phyloP scores from a whole-genome alignment of 495 filamentous ascomycete species.

The Penicillium angulare region DNA sequence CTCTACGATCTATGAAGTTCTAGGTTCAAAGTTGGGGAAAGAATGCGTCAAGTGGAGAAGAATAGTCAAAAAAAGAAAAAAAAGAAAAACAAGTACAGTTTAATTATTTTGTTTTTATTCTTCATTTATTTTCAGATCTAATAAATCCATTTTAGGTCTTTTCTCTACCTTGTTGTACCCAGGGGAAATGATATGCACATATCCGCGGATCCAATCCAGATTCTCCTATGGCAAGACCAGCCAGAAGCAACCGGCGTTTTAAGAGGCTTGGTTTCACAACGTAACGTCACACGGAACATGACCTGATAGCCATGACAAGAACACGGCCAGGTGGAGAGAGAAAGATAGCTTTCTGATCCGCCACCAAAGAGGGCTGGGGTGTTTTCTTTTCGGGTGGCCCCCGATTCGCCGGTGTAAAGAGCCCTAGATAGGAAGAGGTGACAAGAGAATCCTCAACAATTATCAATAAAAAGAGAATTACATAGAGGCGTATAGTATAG shows the following conservation, averaged over 20 bases:
- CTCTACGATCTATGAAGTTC: neutral
- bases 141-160: slow-evolving; percentile 8
- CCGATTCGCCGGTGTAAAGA: no score
- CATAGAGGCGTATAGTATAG: no score
- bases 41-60: neutral
- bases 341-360: slow-evolving; percentile 11
- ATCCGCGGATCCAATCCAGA: slow-evolving; percentile 22
- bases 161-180: slow-evolving; percentile 14
- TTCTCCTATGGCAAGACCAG: slow-evolving; percentile 21
- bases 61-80: neutral
- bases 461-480: no score
- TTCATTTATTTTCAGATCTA: slow-evolving; percentile 1
- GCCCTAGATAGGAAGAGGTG: no score
- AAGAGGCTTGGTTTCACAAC: slow-evolving; percentile 32
- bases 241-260: slow-evolving; percentile 25
- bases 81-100: neutral
- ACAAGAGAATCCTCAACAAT: no score
- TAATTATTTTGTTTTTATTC: neutral
- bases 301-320: slow-evolving; percentile 29
- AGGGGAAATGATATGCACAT: slow-evolving; percentile 31
- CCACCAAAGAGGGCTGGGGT: neutral
- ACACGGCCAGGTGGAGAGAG: slow-evolving; percentile 14
- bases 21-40: neutral
- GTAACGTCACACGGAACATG: slow-evolving; percentile 37
- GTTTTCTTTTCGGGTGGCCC: slow-evolving; percentile 1